Base-by-base conservation (phyloP, 78 protist species). In the Tieghemostelium lacteum region DNA sequence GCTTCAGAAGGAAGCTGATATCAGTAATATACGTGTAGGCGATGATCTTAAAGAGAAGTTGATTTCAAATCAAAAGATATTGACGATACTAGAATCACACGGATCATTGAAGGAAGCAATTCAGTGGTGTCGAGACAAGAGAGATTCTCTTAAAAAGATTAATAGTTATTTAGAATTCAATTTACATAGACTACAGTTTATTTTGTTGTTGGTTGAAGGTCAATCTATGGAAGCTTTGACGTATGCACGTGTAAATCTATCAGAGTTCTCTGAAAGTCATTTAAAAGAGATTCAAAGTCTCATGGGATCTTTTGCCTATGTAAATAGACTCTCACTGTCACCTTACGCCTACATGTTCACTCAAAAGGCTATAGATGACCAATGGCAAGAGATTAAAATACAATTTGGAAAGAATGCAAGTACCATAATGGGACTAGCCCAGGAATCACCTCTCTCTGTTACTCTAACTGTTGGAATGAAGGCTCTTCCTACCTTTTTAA, bases 401-500 rank as follows among this genome's bases (percentile, higher is more conserved):
- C 28, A 24, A 26, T 88, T 94, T 40, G 12, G 65, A 0, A 71
- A 45, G 29, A 89, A 86, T 14, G 58, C 49, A 16, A 72, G 73
- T 58, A 19, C 75, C 3, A 3, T 94, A 37, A 62, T 85, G 78
- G 91, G 91, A 1, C 19, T 94, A 24, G 24, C 93, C 0, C 75
- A 49, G 36, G 85, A 89, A 26, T 57, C 85, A 20, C 93, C 96
- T 4, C 60, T 94, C 24, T 67, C 72, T 6, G 64, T 75, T 3
- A 63, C 91, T 1, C 33, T 95, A 31, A 60, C 66, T 16, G 93
- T 88, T 3, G 97, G 97, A 42, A 28, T 67, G 24, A 40, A 60
- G 33, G 88, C 97, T 24, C 62, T 95, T 54, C 97, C 97, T 12
- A 95, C 91, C 0, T 71, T 87, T 34, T 42, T 87, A 34, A 88